Conservation (phyloP, 2,329 filamentous ascomycete genomes). For the Alternaria angustiovoidea region DNA sequence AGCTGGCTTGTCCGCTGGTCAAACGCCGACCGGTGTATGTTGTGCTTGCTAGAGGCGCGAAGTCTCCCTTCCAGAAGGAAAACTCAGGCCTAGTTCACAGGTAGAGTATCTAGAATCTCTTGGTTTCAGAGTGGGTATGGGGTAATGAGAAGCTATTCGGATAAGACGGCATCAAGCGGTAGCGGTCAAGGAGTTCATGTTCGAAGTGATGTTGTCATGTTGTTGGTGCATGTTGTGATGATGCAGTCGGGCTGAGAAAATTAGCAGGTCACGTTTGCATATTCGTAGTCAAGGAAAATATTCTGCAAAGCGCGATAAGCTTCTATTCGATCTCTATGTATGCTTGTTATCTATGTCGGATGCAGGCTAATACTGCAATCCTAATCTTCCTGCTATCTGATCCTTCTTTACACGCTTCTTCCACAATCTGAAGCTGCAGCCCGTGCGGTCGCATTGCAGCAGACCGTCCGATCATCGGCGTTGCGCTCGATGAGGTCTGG, state of each 20-base stretch:
- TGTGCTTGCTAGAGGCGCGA: not conserved
- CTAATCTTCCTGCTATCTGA: conserved; percentile 2
- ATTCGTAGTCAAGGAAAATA: not conserved
- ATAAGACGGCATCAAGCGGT: conserved; percentile 4
- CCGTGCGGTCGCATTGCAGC: conserved; percentile 12
- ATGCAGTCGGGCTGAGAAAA: not conserved
- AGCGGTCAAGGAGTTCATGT: conserved; percentile 2
- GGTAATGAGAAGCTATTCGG: conserved; percentile 6
- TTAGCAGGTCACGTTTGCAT: conserved; percentile 3
- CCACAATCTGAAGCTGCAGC: conserved; percentile 4
- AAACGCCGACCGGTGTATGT: conserved; percentile 10
- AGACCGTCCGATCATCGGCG: conserved; percentile 8
- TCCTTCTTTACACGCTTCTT: not conserved
- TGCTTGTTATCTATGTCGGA: not conserved
- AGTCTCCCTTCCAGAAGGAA: not conserved
- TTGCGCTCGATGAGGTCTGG: conserved; percentile 1
- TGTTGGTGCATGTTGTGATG: not conserved
- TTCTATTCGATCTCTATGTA: not conserved
- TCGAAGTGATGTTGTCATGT: not conserved
- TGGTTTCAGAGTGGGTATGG: conserved; percentile 7
- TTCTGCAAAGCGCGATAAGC: conserved; percentile 1
- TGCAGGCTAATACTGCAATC: not conserved
- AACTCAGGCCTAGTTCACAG: not conserved
- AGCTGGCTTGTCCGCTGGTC: not conserved
- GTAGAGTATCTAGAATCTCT: not conserved